These are phyloP conservation scores for Vachellia pachyceras DNA, from an alignment of 306 rosid genomes.

Conservation along the genomic window DNA sequence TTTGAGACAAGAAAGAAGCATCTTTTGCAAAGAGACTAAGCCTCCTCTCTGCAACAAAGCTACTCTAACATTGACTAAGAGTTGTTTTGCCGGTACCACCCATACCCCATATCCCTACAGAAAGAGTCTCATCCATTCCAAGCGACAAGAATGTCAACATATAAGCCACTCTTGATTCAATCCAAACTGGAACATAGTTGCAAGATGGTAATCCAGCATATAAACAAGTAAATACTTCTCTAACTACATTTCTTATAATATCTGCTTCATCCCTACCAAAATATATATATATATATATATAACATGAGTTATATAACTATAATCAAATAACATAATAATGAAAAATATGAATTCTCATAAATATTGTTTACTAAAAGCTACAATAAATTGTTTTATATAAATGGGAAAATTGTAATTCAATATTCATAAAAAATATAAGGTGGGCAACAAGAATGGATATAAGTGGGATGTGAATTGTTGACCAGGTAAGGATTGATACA, in stretches of 20 bases:
- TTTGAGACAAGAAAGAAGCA: neutral
- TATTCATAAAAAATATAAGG: no score
- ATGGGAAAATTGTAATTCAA: no score
- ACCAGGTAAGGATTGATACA: neutral
- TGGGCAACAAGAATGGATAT: no score
- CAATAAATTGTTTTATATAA: no score
- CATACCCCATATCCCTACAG: neutral
- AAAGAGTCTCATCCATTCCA: neutral
- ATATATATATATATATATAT: no score
- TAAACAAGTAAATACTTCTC: neutral
- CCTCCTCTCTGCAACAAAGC: neutral
- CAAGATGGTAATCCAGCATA: neutral
- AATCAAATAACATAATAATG: no score
- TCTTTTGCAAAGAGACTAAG: neutral
- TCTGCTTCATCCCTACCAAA: neutral
- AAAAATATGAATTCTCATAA: neutral
- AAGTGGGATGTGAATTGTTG: no score
- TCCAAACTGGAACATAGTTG: no score
- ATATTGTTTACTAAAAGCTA: neutral
- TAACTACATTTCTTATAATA: neutral
- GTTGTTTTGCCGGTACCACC: neutral
- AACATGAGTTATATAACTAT: no score
- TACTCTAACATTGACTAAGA: neutral
- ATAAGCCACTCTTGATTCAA: no score
- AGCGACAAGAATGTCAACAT: no score